A percentile compares a stretch with the other conserved stretches of the same genome.
Conservation (phyloP, 108 stramenopile genomes). For the Poteriospumella lacustris region DNA sequence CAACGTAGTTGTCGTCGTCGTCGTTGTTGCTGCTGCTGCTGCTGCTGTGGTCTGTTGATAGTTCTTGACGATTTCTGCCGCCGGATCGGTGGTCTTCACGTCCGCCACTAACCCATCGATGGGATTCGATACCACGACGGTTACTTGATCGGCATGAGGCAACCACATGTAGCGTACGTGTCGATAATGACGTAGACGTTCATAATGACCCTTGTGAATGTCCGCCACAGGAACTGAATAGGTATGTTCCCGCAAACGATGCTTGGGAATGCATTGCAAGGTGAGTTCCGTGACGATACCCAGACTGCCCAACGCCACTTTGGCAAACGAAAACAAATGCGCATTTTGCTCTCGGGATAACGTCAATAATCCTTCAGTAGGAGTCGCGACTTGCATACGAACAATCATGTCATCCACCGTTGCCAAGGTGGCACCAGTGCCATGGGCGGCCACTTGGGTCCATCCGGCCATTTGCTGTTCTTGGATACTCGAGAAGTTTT, state of each 20-base stretch:
- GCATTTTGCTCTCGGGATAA: slow-evolving; percentile 57
- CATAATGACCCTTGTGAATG: slow-evolving; percentile 51
- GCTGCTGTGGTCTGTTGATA: slow-evolving; percentile 27
- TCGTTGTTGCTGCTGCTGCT: slow-evolving; percentile 40
- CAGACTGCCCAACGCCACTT: slow-evolving; percentile 82
- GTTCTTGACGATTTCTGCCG: background rate
- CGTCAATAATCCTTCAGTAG: slow-evolving; percentile 65
- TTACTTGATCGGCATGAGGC: slow-evolving; percentile 86
- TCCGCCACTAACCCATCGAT: slow-evolving; percentile 50
- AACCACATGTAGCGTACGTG: slow-evolving; percentile 99
- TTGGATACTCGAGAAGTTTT: slow-evolving; percentile 88
- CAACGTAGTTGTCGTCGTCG: slow-evolving; percentile 50
- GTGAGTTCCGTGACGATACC: slow-evolving; percentile 86
- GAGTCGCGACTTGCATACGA: slow-evolving; percentile 77
- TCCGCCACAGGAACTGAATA: slow-evolving; percentile 72
- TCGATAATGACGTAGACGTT: slow-evolving; percentile 60
- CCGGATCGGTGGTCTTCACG: slow-evolving; percentile 27
- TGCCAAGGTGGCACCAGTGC: slow-evolving; percentile 81
- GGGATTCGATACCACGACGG: slow-evolving; percentile 87
- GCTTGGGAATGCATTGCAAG: slow-evolving; percentile 73
- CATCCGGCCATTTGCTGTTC: slow-evolving; percentile 85
- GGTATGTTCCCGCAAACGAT: slow-evolving; percentile 78
- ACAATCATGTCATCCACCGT: slow-evolving; percentile 90
- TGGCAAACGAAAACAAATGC: slow-evolving; percentile 68
- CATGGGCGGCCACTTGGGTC: slow-evolving; percentile 78